Conservation (phyloP, 371 early-diverging fungal species). For the Catenaria anguillulae region DNA sequence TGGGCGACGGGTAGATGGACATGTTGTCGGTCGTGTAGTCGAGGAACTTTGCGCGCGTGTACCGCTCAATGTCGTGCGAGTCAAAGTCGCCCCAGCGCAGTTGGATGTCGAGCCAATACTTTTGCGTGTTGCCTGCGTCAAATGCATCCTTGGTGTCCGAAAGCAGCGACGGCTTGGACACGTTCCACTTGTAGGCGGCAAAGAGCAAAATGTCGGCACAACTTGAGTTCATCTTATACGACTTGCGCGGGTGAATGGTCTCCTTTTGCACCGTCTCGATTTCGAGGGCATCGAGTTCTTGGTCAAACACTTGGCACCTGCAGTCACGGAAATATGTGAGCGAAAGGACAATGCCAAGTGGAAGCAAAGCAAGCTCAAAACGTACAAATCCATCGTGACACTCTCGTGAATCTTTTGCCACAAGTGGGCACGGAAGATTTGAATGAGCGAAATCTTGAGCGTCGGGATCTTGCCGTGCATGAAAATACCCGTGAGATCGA, state of each 20-base stretch:
- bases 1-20: conserved; percentile 95
- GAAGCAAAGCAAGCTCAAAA: conserved; percentile 5
- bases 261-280: conserved; percentile 98
- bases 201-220: conserved; percentile 90
- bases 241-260: conserved; percentile 96
- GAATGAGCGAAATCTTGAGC: conserved; percentile 95
- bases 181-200: conserved; percentile 95
- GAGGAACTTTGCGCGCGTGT: conserved; percentile 94
- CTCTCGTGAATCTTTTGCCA: conserved; percentile 99
- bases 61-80: conserved; percentile 94
- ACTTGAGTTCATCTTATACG: conserved; percentile 86
- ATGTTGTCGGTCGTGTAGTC: conserved; percentile 95
- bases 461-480: conserved; percentile 99
- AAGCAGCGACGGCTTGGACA: conserved; percentile 82
- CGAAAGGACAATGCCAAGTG: too few species aligned
- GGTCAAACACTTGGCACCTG: conserved; percentile 88
- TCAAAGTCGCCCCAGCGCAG: conserved; percentile 98
- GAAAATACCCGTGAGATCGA: conserved; percentile 97
- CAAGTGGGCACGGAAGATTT: conserved; percentile 97
- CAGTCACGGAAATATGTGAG: conserved; percentile 2
- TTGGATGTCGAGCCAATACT: conserved; percentile 97
- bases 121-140: conserved; percentile 89
- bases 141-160: conserved; percentile 81
- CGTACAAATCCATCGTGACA: conserved; percentile 65
- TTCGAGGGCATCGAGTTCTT: conserved; percentile 91